Percentiles rank a stretch among this genome's conserved stretches.
These are phyloP conservation scores for Botrytis deweyae DNA, from an alignment of 2,329 filamentous ascomycete genomes.

Conservation along the genomic window DNA sequence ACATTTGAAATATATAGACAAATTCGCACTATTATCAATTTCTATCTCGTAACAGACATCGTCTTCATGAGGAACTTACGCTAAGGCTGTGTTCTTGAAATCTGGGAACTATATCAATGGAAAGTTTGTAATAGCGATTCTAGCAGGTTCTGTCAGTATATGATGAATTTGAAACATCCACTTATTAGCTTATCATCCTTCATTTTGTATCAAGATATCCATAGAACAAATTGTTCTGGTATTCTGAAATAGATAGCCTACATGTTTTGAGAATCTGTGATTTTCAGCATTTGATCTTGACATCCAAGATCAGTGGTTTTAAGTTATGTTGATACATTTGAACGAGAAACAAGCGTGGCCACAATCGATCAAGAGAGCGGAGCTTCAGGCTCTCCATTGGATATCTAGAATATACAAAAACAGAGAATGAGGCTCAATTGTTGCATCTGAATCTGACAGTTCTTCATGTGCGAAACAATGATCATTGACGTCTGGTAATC, in stretches of 20 bases:
- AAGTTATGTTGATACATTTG: too few relatives aligned
- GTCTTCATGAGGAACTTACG: too few relatives aligned
- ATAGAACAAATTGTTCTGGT: too few relatives aligned
- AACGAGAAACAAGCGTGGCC: not conserved
- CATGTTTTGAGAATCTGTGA: not conserved
- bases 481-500: not conserved
- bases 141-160: not conserved
- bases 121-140: not conserved
- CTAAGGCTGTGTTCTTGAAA: too few relatives aligned
- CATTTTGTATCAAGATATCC: not conserved
- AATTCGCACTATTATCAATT: too few relatives aligned
- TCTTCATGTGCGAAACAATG: not conserved
- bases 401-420: too few relatives aligned
- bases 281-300: not conserved
- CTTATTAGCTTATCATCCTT: not conserved
- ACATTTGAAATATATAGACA: too few relatives aligned
- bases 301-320: not conserved
- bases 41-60: too few relatives aligned
- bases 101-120: not conserved
- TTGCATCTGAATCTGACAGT: accelerated
- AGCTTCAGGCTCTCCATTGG: too few relatives aligned
- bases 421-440: not conserved
- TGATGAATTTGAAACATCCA: not conserved
- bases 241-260: not conserved
- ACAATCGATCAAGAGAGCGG: not conserved